Conservation (phyloP, 2,329 filamentous ascomycete species). For the Zymoseptoria tritici region DNA sequence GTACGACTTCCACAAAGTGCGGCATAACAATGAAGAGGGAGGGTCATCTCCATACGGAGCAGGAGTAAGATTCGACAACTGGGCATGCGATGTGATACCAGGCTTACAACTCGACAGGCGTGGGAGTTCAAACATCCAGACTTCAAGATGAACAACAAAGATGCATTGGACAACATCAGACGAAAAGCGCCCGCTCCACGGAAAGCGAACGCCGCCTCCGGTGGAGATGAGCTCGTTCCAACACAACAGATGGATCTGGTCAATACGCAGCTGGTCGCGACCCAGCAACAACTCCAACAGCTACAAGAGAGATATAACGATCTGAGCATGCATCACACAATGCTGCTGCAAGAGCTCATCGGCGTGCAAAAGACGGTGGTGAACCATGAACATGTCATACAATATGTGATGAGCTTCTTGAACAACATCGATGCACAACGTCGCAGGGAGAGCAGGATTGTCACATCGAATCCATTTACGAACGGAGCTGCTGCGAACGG, state of each 20-base stretch:
- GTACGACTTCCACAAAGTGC: slow-evolving; percentile 85
- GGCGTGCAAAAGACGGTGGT: slow-evolving; percentile 63
- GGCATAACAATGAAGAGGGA: slow-evolving; percentile 80
- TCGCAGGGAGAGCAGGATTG: slow-evolving; percentile 52
- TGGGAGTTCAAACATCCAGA: slow-evolving; percentile 98
- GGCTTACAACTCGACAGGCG: slow-evolving; percentile 47
- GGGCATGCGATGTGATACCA: not conserved
- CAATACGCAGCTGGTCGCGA: slow-evolving; percentile 79
- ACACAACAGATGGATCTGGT: slow-evolving; percentile 84
- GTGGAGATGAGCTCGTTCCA: slow-evolving; percentile 63
- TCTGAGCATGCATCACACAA: slow-evolving; percentile 58
- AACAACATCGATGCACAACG: slow-evolving; percentile 58
- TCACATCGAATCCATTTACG: slow-evolving; percentile 31
- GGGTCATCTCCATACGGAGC: slow-evolving; percentile 73
- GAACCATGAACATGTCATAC: slow-evolving; percentile 64
- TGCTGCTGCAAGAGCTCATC: slow-evolving; percentile 57
- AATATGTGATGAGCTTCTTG: slow-evolving; percentile 62
- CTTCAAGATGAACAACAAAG: slow-evolving; percentile 91
- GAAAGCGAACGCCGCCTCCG: slow-evolving; percentile 55
- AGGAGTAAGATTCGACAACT: slow-evolving; percentile 48
- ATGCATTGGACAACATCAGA: slow-evolving; percentile 91
- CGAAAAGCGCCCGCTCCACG: slow-evolving; percentile 88
- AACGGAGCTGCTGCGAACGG: slow-evolving; percentile 8
- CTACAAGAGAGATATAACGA: slow-evolving; percentile 80
- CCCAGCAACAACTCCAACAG: slow-evolving; percentile 84